Base-by-base conservation (phyloP, 306 rosid genomes). In the Heteromeles arbutifolia region DNA sequence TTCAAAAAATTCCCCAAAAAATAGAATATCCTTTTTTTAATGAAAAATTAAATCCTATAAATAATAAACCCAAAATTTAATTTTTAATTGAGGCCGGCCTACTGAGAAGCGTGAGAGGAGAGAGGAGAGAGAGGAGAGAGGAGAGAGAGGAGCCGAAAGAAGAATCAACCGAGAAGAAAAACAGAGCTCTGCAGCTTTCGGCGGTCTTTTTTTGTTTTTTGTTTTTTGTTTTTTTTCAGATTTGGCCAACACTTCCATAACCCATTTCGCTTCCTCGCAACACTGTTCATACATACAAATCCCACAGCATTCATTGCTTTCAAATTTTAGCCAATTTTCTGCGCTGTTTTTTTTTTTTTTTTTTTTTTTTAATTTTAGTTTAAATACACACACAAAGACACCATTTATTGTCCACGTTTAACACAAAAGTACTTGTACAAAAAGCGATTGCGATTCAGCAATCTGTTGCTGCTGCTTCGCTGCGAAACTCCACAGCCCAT, bases 141-240 rank as follows among this genome's bases (percentile, higher is more conserved):
- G 57, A 58, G n/a, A n/a, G n/a, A n/a, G n/a, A n/a, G n/a, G n/a
- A n/a, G n/a, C n/a, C n/a, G 48, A 34, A 1, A 34, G 39, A 65
- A 73, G 77, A 43, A 73, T 34, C 76, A 22, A 24, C n/a, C 62
- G 13, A 56, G 12, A 29, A 31, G 21, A 14, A 64, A 24, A 44
- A 9, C 50, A 61, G 74, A 57, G 77, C 86, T 77, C 11, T 69
- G 85, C 91, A 88, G 87, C 93, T 90, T 92, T 92, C 92, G 97
- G 93, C 89, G 86, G 86, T 82, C 74, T 85, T 82, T 85, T 79
- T 63, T 77, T 77, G 71, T 73, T 67, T 41, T 71, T 62, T 62
- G 39, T 77, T 39, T 62, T 67, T 72, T 15, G 0, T 68, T 66
- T 62, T 59, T 77, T 67, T 72, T 78, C 81, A 77, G 82, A 74